Base-by-base conservation (phyloP, 441 rosid species). In the Brassica hybrid region DNA sequence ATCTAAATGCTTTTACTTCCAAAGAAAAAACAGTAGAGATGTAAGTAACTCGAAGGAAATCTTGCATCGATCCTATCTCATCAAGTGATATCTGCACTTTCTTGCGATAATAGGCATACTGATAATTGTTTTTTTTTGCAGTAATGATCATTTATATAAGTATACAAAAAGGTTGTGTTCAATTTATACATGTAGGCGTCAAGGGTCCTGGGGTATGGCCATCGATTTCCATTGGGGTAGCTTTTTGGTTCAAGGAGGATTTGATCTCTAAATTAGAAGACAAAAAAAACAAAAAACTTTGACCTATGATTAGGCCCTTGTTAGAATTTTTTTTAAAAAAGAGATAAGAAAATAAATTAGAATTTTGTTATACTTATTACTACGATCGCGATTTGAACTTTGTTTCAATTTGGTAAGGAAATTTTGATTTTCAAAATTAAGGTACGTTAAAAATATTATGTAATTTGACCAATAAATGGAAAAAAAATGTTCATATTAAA, bases 11-110 rank as follows among this genome's bases (percentile, higher is more conserved):
- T 38, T 12, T 66, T 41, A 19, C 18, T 65, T 43, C 12, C 2
- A 6, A 18, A 32, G 5, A 17, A 34, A 57, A 21, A 21, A 21
- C 17, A 25, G 11, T 61, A 61, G 8, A 61, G 21, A 16, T 6
- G 32, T 61, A 48, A 17, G 50, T 62, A 63, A 50, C 50, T 2
- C 63, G 61, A 72, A 63, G 61, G 30, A 17, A 62, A 43, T 9
- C 23, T 45, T 61, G 32, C 32, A 48, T 62, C 76, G 23, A 21
- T 21, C 23, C 48, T 67, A 30, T 17, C 38, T 67, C 32, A 38
- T 60, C 60, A 62, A 27, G 32, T 62, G 13, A 3, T 64, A 9
- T 64, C 48, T 64, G 48, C 67, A 64, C 2, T 64, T 34, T 18
- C 12, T 56, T 21, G 23, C 23, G 23, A 21, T 21, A 21, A 21